These are phyloP conservation scores for Orychophragmus violaceus DNA, from an alignment of 345 rosid genomes.

Conservation along the genomic window DNA sequence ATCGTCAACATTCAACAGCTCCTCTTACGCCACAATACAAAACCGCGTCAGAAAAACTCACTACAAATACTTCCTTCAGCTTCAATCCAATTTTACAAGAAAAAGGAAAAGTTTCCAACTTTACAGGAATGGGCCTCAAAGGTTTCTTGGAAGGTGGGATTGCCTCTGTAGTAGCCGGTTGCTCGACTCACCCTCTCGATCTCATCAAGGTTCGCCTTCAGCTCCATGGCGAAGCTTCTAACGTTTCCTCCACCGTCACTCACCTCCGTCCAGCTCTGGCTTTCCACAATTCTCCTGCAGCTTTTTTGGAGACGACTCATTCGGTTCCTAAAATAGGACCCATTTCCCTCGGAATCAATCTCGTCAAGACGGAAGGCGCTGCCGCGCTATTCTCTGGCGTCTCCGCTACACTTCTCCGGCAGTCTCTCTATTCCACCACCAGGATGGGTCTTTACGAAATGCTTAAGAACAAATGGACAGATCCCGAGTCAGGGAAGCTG, in stretches of 20 bases:
- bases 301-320: not conserved
- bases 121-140: slow-evolving; percentile 5
- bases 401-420: slow-evolving; percentile 74
- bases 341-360: slow-evolving; percentile 37
- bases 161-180: slow-evolving; percentile 68
- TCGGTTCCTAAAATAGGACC: slow-evolving; percentile 12
- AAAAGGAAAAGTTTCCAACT: not conserved
- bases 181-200: slow-evolving; percentile 75
- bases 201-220: slow-evolving; percentile 81
- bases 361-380: slow-evolving; percentile 46
- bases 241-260: slow-evolving; percentile 27
- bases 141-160: slow-evolving; percentile 63
- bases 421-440: slow-evolving; percentile 70
- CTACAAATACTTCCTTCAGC: not conserved
- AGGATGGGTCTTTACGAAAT: slow-evolving; percentile 76
- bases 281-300: slow-evolving; percentile 32
- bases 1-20: slow-evolving; percentile 13
- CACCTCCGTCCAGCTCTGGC: slow-evolving; percentile 48
- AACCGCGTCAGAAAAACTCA: slow-evolving; percentile 9
- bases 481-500: slow-evolving; percentile 35
- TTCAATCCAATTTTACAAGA: no score
- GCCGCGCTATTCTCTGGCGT: slow-evolving; percentile 62
- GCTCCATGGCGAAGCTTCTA: slow-evolving; percentile 56
- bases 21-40: not conserved
- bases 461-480: slow-evolving; percentile 58